These are phyloP conservation scores for Anacardium occidentale DNA, from an alignment of 345 rosid species.

Conservation along the genomic window DNA sequence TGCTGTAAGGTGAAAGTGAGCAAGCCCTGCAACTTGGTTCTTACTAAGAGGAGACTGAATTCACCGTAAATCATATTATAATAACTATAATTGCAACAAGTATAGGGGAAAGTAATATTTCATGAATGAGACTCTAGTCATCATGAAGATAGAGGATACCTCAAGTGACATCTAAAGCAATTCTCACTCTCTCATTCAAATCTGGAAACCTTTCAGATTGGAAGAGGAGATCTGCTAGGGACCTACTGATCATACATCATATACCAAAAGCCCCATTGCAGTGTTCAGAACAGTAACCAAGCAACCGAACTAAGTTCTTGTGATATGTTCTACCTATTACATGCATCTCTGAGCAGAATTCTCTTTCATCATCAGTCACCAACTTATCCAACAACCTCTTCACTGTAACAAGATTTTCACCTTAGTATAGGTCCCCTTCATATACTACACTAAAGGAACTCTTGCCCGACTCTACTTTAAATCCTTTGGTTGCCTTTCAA, in stretches of 20 bases:
- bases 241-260: constrained; percentile 4
- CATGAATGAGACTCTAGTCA: background rate
- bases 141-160: background rate
- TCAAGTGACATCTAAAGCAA: background rate
- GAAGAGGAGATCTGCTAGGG: background rate
- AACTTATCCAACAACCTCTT: background rate
- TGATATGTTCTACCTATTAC: constrained; percentile 2
- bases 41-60: too few species aligned
- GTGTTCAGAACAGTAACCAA: constrained; percentile 4
- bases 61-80: too few species aligned
- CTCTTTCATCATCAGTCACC: background rate
- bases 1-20: too few species aligned
- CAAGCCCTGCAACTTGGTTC: too few species aligned
- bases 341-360: background rate
- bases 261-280: constrained; percentile 6
- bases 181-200: background rate
- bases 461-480: constrained; percentile 16
- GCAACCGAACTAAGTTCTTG: constrained; percentile 11
- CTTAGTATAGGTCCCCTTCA: background rate
- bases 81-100: too few species aligned
- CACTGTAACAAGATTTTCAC: background rate
- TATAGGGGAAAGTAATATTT: too few species aligned
- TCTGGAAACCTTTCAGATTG: background rate
- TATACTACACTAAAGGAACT: background rate
- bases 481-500: constrained; percentile 25